A percentile compares a stretch with the other conserved stretches of the same genome.
phyloP scores from a whole-genome alignment of 176 grass and related monocot species.

The Zea luxurians region DNA sequence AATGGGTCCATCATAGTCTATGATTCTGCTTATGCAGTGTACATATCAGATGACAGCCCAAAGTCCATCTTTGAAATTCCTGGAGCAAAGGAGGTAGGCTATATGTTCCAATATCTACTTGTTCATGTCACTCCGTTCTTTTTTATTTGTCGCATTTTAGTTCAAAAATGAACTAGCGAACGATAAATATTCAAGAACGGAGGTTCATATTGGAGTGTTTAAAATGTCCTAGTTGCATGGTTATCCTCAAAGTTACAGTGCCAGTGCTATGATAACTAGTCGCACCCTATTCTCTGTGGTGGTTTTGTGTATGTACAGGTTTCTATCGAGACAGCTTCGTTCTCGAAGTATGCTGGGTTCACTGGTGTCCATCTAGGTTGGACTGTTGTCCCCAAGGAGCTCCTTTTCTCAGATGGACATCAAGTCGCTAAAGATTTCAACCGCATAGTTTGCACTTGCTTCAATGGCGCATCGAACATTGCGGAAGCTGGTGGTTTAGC shows the following conservation, averaged over 20 bases:
- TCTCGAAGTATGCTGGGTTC: slow-evolving; percentile 97
- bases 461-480: slow-evolving; percentile 88
- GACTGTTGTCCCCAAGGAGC: slow-evolving; percentile 89
- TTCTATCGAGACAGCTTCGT: slow-evolving; percentile 86
- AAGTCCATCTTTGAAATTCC: slow-evolving; percentile 92
- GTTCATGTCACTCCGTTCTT: neutral
- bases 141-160: too few relatives aligned
- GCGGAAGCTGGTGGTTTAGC: slow-evolving; percentile 82
- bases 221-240: neutral
- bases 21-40: slow-evolving; percentile 99
- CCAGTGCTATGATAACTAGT: neutral
- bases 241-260: neutral
- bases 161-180: too few relatives aligned
- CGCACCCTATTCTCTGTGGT: neutral
- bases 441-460: slow-evolving; percentile 87
- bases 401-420: slow-evolving; percentile 91
- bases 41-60: slow-evolving; percentile 84
- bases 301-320: slow-evolving; percentile 63
- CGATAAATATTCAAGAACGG: too few relatives aligned
- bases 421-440: slow-evolving; percentile 92
- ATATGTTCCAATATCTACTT: slow-evolving; percentile 7
- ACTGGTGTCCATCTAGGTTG: slow-evolving; percentile 91
- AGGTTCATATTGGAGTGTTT: neutral
- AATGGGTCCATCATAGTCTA: slow-evolving; percentile 88
- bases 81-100: slow-evolving; percentile 82